Evolutionary conservation across 768 basidiomycete species (phyloP), one percentile per base, ranked within the genome.

Genomic region (Neoboletus brunneissimus): DNA sequence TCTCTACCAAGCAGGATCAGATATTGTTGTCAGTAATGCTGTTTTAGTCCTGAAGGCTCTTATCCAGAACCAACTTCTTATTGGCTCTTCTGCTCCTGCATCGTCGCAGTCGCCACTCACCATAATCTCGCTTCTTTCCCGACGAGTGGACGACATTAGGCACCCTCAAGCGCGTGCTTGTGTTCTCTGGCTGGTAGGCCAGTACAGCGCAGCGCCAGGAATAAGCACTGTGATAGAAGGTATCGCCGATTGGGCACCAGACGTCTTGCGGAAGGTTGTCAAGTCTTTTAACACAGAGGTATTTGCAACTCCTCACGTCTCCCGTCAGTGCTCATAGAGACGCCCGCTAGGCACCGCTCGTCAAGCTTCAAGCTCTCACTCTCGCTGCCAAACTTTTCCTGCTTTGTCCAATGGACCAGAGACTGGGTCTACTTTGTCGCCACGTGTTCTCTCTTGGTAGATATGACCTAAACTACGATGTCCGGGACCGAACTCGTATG

Each of bases 141-240:
- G 82, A 48, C 81, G 82, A 32, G 81, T 96, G 45, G 90, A 93
- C 47, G 86, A 85, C 50, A 90, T 98, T 49, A 81, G 76, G 8
- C 91, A 94, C 63, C 77, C 86, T 1, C 81, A 85, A 64, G 94
- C 95, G 1, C 77, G 91, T 31, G 93, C 95, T 0, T 94, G 90
- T 62, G 85, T 98, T 1, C 74, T 93, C 25, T 97, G 96, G 94
- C 82, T 98, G 0, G 93, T 94, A 0, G 95, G 96, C 0, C 93
- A 97, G 69, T 92, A 92, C 67, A 83, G 89, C 18, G 78, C 79
- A 15, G 69, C 72, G 7, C 65, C 69, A 18, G 73, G 73, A 40
- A 66, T 63, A 25, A 46, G 46, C 11, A 60, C 71, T 18, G 71
- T 76, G 1, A 76, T 82, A 2, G 81, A 83, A 49, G 86, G 85